Evolutionary conservation across 805 yeast genomes (phyloP), one percentile per base, ranked within the genome.

Genomic region (Saturnispora sekii): DNA sequence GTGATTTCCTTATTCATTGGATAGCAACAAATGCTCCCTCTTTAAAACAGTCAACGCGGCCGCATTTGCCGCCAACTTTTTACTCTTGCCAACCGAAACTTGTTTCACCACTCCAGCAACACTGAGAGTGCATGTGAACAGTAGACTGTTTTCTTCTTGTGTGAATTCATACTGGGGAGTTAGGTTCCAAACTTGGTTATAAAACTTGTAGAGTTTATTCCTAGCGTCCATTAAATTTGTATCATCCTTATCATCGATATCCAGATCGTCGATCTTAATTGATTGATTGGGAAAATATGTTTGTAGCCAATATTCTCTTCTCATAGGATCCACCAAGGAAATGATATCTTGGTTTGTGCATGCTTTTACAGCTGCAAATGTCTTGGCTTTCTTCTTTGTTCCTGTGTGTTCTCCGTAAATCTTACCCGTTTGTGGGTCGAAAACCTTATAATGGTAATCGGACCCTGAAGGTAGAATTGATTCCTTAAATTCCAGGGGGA

Each of bases 61-160:
- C 9, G 39, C 48, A 15, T 45, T 40, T 35, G 35, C 45, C 8
- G 52, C 52, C 9, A 41, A 26, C 35, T 49, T 49, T 38, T 49
- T 49, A 32, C 42, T 47, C 37, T 41, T 35, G 17, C 48, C 46
- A 16, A 14, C 29, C 5, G 35, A 32, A 10, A 26, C 14, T 9
- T 40, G 17, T 11, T 35, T 5, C 14, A 34, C 40, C 5, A 10
- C 18, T 4, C 31, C 44, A 11, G 37, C 36, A 12, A 49, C 21
- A 8, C n/a, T 9, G 11, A 47, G 26, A 3, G 3, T 28, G 28
- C 52, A 47, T 5, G 12, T 10, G 26, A 47, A 49, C 26, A 40
- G 15, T 9, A 34, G 16, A 21, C 12, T 35, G 16, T 38, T 18
- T 3, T 10, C 7, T 14, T 28, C n/a, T 26, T 38, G 32, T 5